phyloP scores from a whole-genome alignment of 2,329 filamentous ascomycete species.

The Stagonosporopsis tanaceti region DNA sequence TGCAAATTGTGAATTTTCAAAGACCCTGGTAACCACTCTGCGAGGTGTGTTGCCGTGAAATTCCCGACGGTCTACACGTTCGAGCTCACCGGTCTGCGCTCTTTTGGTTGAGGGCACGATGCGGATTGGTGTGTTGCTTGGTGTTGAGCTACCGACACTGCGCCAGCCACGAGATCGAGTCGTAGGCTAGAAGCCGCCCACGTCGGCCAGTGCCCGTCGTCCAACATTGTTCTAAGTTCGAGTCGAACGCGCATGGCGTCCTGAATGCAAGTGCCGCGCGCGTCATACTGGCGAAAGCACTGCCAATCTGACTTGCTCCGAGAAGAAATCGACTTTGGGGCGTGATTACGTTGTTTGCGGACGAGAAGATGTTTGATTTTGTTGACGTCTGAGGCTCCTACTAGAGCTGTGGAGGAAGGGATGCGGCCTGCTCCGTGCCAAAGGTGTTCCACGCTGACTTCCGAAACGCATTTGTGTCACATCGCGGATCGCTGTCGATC shows the following conservation, averaged over 20 bases:
- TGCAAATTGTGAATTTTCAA: slow-evolving; percentile 1
- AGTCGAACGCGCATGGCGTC: slow-evolving; percentile 7
- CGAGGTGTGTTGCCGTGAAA: slow-evolving; percentile 1
- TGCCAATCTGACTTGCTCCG: slow-evolving; percentile 12
- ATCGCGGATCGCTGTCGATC: neutral
- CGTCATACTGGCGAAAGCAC: neutral
- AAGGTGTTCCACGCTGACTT: slow-evolving; percentile 7
- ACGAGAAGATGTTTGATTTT: slow-evolving; percentile 6
- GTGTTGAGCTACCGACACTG: slow-evolving; percentile 5
- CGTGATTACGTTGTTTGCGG: slow-evolving; percentile 1
- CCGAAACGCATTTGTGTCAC: slow-evolving; percentile 12
- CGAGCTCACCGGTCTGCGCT: slow-evolving; percentile 8
- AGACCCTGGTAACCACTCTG: neutral
- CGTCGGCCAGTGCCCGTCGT: neutral
- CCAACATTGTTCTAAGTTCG: slow-evolving; percentile 1
- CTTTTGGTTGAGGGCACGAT: slow-evolving; percentile 3
- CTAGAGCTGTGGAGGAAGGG: slow-evolving; percentile 4
- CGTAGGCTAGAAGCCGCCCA: slow-evolving; percentile 10
- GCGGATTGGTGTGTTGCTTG: slow-evolving; percentile 15
- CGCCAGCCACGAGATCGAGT: slow-evolving; percentile 16
- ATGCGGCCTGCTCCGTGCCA: slow-evolving; percentile 9
- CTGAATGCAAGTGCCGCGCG: neutral
- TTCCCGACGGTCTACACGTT: neutral
- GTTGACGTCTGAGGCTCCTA: slow-evolving; percentile 13
- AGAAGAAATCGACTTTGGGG: slow-evolving; percentile 5